Percentiles rank a stretch among this genome's conserved stretches.
These are phyloP conservation scores for Tarenaya hassleriana DNA, from an alignment of 345 rosid genomes.

Conservation along the genomic window DNA sequence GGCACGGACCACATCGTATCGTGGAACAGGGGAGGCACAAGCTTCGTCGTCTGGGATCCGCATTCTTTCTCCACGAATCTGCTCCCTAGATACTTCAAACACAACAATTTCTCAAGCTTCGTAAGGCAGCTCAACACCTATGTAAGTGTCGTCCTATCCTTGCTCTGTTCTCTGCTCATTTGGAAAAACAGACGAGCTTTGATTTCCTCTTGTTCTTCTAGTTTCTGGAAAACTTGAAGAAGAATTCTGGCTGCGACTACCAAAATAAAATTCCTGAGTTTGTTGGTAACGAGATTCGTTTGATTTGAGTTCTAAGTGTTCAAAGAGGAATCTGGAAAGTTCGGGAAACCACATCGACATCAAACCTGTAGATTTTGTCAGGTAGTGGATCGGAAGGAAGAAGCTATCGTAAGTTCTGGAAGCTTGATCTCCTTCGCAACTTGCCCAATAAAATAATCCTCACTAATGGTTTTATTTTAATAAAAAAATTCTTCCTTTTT, in stretches of 20 bases:
- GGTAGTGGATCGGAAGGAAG: neutral
- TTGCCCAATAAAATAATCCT: too few relatives aligned
- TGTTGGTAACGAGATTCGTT: too few relatives aligned
- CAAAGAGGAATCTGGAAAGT: neutral
- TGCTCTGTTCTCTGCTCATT: neutral
- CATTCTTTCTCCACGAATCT: slow-evolving; percentile 52
- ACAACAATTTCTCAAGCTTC: slow-evolving; percentile 89
- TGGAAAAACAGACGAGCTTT: neutral
- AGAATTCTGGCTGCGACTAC: too few relatives aligned
- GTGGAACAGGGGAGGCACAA: slow-evolving; percentile 59
- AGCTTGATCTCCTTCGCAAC: neutral
- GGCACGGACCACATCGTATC: slow-evolving; percentile 58
- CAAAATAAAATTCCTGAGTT: neutral
- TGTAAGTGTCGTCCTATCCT: slow-evolving; percentile 37
- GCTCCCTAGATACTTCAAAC: slow-evolving; percentile 81
- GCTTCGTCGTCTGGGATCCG: slow-evolving; percentile 84
- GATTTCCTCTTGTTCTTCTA: slow-evolving; percentile 1
- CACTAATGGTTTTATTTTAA: too few relatives aligned
- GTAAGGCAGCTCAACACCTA: slow-evolving; percentile 89
- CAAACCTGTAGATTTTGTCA: neutral
- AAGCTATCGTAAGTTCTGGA: slow-evolving; percentile 6
- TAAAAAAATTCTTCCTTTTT: too few relatives aligned
- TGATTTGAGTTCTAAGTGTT: neutral
- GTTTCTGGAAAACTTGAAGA: too few relatives aligned
- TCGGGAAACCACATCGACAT: neutral